A percentile compares a stretch with the other conserved stretches of the same genome.
Conservation (phyloP, 192 early-diverging fungal genomes). For the Coemansia nantahalensis region DNA sequence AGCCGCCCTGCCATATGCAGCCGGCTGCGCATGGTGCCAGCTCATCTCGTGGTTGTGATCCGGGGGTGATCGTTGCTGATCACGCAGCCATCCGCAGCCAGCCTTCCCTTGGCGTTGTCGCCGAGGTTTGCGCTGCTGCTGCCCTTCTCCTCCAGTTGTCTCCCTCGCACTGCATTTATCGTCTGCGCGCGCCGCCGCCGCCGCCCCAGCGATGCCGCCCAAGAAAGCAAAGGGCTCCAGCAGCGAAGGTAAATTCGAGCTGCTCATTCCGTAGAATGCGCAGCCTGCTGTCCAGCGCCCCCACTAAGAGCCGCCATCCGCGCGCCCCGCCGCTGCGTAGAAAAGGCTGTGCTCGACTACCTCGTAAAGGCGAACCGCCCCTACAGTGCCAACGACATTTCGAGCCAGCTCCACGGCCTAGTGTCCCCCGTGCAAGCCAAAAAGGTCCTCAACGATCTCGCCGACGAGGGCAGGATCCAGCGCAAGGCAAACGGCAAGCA, state of each 20-base stretch:
- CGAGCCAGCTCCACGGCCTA: slow-evolving; percentile 49
- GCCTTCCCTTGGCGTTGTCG: no score
- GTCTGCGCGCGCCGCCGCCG: no score
- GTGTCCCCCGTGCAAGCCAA: slow-evolving; percentile 40
- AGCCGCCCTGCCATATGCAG: background rate
- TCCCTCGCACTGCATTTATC: background rate
- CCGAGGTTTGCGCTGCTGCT: background rate
- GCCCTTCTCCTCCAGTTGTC: no score
- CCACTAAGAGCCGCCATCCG: no score
- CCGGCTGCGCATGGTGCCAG: slow-evolving; percentile 2
- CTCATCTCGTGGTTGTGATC: background rate
- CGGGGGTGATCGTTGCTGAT: background rate
- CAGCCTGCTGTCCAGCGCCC: background rate
- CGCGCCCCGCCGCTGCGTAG: slow-evolving; percentile 19
- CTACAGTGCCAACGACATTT: slow-evolving; percentile 52
- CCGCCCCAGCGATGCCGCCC: slow-evolving; percentile 27
- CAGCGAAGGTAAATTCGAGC: slow-evolving; percentile 26
- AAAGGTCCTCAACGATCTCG: slow-evolving; percentile 45
- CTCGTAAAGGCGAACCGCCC: slow-evolving; percentile 40
- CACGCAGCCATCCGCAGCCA: slow-evolving; percentile 22
- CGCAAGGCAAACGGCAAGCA: slow-evolving; percentile 47
- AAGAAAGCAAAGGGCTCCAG: slow-evolving; percentile 33
- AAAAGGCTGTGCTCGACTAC: slow-evolving; percentile 32
- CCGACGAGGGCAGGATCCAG: slow-evolving; percentile 31
- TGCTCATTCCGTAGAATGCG: no score